Base-by-base conservation (phyloP, 306 rosid genomes). In the Acacia confusa region DNA sequence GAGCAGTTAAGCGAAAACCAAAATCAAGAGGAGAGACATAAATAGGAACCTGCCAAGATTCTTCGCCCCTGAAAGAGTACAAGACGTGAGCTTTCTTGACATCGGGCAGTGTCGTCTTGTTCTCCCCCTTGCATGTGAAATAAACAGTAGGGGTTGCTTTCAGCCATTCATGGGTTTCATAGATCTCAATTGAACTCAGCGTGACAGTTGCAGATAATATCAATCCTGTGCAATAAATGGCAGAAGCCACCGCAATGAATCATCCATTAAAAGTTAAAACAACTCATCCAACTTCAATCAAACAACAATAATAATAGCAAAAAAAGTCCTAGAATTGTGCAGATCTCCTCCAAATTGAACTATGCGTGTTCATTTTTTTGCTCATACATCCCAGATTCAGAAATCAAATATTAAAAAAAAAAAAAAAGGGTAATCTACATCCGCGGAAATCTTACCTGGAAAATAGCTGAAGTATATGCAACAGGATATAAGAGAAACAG, bases 11-110 rank as follows among this genome's bases (percentile, higher is more conserved):
- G 20, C 4, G 45, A 40, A 82, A 58, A 19, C 25, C 19, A 22
- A 32, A 75, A 25, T 44, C 15, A n/a, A 44, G 52, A 70, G 9
- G 7, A 53, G 72, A n/a, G 16, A 41, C 15, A 27, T 4, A 22
- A 36, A n/a, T 57, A 14, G 77, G 11, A 77, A 92, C 99, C 99
- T 93, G 98, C 99, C 98, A 95, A 87, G 99, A 95, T 85, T 95
- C 99, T 87, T 95, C 85, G 71, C 93, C 93, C 75, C 82, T 89
- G 79, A 95, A 95, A 64, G 84, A 43, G 81, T 93, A 95, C 6
- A 81, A 24, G 38, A 85, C 87, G 57, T 86, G 78, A 0, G 76
- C 63, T 79, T 90, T 82, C 86, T 87, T 86, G 27, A 95, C 90
- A 80, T 95, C 96, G 32, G 97, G 99, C 83, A 95, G 78, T 3